Evolutionary conservation across 129 eudicot species (phyloP).

Genomic region (Helianthus annuus): HanXRQr2.0-SUNRISE NC_035442.2:179173905-179174404

Average conservation of each 20-base stretch:
- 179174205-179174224: not conserved
- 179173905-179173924: too few species aligned
- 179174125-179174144: not conserved
- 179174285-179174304: too few species aligned
- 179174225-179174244: not conserved
- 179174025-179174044: not conserved
- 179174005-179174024: not conserved
- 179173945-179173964: too few species aligned
- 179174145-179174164: not conserved
- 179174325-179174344: too few species aligned
- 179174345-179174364: not conserved
- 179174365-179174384: too few species aligned
- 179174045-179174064: not conserved
- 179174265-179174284: not conserved
- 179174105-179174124: not conserved
- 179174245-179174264: not conserved
- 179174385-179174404: too few species aligned
- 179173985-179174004: too few species aligned
- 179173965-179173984: too few species aligned
- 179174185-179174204: not conserved
- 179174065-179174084: not conserved
- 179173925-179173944: too few species aligned
- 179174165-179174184: not conserved
- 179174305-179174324: too few species aligned
- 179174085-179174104: too few species aligned